A percentile compares a stretch with the other conserved stretches of the same genome.
Conservation (phyloP, 2,329 filamentous ascomycete species). For the Fusarium setosum region DNA sequence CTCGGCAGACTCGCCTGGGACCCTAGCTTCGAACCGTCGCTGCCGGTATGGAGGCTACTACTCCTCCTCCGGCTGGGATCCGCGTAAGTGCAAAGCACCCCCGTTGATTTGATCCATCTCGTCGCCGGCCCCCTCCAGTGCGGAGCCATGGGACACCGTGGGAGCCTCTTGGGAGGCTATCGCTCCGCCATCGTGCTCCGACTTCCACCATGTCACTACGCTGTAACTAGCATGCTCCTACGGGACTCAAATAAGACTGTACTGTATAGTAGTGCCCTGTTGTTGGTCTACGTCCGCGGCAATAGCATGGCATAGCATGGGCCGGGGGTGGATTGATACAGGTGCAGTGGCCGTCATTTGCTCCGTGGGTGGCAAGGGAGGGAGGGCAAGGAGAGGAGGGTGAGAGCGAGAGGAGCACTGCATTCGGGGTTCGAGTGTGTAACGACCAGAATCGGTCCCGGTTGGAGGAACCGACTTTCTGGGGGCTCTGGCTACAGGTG, state of each 20-base stretch:
- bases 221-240: constrained; percentile 9
- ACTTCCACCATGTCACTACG: constrained; percentile 1
- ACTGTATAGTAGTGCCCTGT: background rate
- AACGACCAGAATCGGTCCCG: constrained; percentile 3
- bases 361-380: constrained; percentile 1
- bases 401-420: background rate
- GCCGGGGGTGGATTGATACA: constrained; percentile 4
- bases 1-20: constrained; percentile 15
- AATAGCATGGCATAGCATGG: background rate
- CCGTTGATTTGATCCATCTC: constrained; percentile 10
- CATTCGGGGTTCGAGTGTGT: constrained; percentile 20
- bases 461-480: constrained; percentile 11
- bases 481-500: constrained; percentile 9
- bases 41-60: constrained; percentile 29
- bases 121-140: background rate
- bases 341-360: constrained; percentile 12
- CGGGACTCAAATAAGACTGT: background rate
- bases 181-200: background rate
- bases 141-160: background rate
- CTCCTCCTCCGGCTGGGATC: constrained; percentile 14
- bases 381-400: background rate
- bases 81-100: constrained; percentile 29
- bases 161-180: background rate
- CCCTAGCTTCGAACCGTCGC: background rate
- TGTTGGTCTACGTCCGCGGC: background rate